Evolutionary conservation across 2,329 filamentous ascomycete species (phyloP).

Genomic region (Clarireedia homoeocarpa): DNA sequence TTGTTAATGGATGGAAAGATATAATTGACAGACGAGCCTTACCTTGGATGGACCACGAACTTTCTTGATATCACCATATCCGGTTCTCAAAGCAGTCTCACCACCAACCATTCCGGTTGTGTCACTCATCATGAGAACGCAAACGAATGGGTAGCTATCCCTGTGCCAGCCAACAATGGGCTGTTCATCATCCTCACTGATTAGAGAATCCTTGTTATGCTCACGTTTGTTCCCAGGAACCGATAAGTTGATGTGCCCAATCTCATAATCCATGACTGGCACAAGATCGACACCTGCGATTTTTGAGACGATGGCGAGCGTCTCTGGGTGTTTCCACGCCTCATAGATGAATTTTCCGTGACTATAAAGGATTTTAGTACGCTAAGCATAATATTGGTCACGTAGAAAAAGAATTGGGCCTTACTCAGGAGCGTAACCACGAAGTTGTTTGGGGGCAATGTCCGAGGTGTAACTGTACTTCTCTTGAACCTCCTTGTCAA

Average conservation of each 20-base stretch:
- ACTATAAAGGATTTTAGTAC: constrained; percentile 29
- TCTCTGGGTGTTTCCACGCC: constrained; percentile 49
- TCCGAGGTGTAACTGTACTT: constrained; percentile 53
- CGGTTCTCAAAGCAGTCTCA: constrained; percentile 54
- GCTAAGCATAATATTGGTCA: neutral
- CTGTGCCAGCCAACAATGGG: constrained; percentile 42
- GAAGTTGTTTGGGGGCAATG: constrained; percentile 46
- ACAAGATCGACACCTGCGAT: constrained; percentile 51
- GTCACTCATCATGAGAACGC: constrained; percentile 44
- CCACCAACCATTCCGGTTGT: constrained; percentile 40
- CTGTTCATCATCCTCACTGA: constrained; percentile 27
- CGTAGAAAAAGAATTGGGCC: constrained; percentile 17
- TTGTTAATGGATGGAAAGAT: constrained; percentile 8
- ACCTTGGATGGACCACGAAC: constrained; percentile 37
- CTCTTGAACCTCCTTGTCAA: constrained; percentile 46
- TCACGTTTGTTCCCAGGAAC: constrained; percentile 27
- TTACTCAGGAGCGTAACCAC: constrained; percentile 49
- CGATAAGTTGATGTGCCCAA: constrained; percentile 50
- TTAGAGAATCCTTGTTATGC: constrained; percentile 18
- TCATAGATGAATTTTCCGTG: constrained; percentile 58
- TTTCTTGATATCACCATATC: constrained; percentile 37
- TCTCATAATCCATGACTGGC: constrained; percentile 48
- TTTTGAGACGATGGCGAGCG: constrained; percentile 44
- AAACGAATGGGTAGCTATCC: constrained; percentile 44
- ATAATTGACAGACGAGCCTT: constrained; percentile 11